Conservation (phyloP, 352 stramenopile species). For the Phytopythium helicoides region DNA sequence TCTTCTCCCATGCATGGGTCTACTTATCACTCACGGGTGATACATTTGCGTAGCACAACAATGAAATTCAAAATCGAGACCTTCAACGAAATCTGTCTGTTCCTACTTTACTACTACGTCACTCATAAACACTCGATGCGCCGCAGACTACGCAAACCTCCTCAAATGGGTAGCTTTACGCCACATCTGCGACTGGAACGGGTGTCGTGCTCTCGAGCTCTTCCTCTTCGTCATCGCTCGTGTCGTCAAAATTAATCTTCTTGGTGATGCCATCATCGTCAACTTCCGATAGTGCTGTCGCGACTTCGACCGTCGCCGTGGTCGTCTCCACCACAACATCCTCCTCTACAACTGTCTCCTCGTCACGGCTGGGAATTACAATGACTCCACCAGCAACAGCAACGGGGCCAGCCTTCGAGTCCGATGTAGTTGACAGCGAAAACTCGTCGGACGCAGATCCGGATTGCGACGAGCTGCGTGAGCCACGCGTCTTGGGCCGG, state of each 20-base stretch:
- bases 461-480: constrained; percentile 2
- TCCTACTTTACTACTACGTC: too few species aligned
- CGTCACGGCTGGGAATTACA: constrained; percentile 4
- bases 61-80: too few species aligned
- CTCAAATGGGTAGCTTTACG: neutral
- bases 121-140: neutral
- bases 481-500: constrained; percentile 7
- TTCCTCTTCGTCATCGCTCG: constrained; percentile 31
- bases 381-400: constrained; percentile 5
- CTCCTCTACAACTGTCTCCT: neutral
- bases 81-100: too few species aligned
- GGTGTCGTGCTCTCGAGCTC: constrained; percentile 1
- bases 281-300: constrained; percentile 2
- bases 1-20: neutral
- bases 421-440: neutral
- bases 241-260: constrained; percentile 35
- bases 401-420: neutral
- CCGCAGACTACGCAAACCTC: neutral
- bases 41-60: too few species aligned
- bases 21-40: too few species aligned
- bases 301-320: constrained; percentile 7
- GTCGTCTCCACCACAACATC: neutral
- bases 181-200: constrained; percentile 3
- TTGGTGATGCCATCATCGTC: constrained; percentile 28
- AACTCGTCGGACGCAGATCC: constrained; percentile 3